Percentiles rank a stretch among this genome's conserved stretches.
Conservation (phyloP, 2,329 filamentous ascomycete species). For the Colletotrichum sp. region DNA sequence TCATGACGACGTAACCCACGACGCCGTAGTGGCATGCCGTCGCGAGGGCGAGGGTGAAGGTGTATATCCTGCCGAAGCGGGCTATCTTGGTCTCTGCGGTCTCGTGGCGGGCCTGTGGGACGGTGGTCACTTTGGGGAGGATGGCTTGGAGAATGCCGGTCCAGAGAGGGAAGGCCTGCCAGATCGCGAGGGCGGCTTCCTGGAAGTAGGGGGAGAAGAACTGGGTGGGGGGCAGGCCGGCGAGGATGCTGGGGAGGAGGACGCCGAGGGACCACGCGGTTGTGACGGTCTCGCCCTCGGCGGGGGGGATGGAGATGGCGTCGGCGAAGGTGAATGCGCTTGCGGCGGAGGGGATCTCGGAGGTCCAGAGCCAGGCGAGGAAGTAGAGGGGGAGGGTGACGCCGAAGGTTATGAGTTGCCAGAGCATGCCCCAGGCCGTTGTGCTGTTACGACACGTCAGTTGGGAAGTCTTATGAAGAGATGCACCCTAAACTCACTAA, state of each 20-base stretch:
- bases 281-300: background rate
- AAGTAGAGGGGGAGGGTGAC: slow-evolving; percentile 26
- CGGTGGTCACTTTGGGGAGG: background rate
- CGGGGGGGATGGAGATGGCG: slow-evolving; percentile 19
- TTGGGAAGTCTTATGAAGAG: background rate
- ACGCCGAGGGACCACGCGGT: slow-evolving; percentile 21
- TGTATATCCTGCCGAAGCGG: slow-evolving; percentile 12
- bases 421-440: slow-evolving; percentile 23
- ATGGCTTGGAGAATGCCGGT: slow-evolving; percentile 13
- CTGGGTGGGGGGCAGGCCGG: slow-evolving; percentile 18
- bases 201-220: slow-evolving; percentile 18
- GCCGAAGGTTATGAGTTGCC: slow-evolving; percentile 25
- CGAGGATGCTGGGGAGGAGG: slow-evolving; percentile 21
- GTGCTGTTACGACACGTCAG: slow-evolving; percentile 9
- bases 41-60: background rate
- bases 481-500: slow-evolving; percentile 8
- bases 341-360: slow-evolving; percentile 15
- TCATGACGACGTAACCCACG: slow-evolving; percentile 1
- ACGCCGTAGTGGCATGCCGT: slow-evolving; percentile 1
- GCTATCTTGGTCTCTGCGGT: background rate
- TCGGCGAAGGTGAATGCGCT: background rate
- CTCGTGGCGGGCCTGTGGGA: background rate
- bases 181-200: slow-evolving; percentile 23
- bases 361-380: slow-evolving; percentile 23
- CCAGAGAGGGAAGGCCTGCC: slow-evolving; percentile 27